A percentile compares a stretch with the other conserved stretches of the same genome.
These are phyloP conservation scores for Rhododendron molle DNA, from an alignment of 148 eudicot species.

Conservation along the genomic window DNA sequence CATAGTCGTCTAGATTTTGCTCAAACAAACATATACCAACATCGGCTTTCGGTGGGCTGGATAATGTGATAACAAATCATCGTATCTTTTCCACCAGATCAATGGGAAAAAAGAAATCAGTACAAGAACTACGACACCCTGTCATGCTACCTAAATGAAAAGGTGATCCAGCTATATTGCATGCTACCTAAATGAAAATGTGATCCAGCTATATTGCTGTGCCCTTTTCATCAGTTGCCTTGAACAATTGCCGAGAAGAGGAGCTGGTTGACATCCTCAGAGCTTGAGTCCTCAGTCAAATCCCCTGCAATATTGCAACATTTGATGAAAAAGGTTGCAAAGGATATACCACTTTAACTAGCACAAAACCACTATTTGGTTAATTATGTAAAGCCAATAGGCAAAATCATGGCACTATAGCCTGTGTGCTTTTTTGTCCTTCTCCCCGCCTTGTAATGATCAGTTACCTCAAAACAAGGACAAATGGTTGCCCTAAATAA, in stretches of 20 bases:
- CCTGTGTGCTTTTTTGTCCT: background rate
- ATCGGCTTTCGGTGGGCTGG: background rate
- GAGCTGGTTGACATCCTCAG: conserved; percentile 68
- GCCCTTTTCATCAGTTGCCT: conserved; percentile 27
- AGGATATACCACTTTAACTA: background rate
- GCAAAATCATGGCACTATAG: background rate
- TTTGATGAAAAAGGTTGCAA: background rate
- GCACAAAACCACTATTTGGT: background rate
- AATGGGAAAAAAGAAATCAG: background rate
- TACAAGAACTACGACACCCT: background rate
- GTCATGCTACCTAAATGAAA: background rate
- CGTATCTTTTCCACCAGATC: background rate
- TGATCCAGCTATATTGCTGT: background rate
- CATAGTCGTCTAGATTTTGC: background rate
- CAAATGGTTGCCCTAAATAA: background rate
- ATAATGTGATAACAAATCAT: background rate
- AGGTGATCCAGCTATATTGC: background rate
- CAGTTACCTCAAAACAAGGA: background rate
- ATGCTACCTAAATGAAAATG: background rate
- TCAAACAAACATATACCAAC: background rate
- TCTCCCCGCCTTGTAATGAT: background rate
- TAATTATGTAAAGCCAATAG: background rate
- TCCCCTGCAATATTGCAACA: conserved; percentile 23
- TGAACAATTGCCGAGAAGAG: conserved; percentile 68
- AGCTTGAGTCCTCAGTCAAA: conserved; percentile 33